A percentile compares a stretch with the other conserved stretches of the same genome.
phyloP scores from a whole-genome alignment of 805 yeast species.

The Zygoascus bituminiphila region DNA sequence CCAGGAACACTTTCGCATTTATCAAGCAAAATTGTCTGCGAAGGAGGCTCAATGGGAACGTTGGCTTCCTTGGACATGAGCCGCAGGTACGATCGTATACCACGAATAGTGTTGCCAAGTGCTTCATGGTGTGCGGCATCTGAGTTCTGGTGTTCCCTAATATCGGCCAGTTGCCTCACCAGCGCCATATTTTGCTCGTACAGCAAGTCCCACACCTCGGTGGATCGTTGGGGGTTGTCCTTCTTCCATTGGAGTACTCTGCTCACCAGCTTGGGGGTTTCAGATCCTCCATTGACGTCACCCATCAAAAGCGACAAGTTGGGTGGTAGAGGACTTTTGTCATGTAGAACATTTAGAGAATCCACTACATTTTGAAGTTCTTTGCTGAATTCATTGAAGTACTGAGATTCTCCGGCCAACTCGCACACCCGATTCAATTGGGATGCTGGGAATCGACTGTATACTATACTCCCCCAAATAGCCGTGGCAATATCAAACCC shows the following conservation, averaged over 20 bases:
- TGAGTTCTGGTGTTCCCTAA: conserved; percentile 21
- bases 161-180: conserved; percentile 38
- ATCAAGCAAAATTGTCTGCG: conserved; percentile 66
- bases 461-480: conserved; percentile 78
- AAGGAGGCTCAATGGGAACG: conserved; percentile 81
- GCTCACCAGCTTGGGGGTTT: conserved; percentile 83
- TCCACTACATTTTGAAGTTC: conserved; percentile 34
- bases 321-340: conserved; percentile 55
- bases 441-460: conserved; percentile 62
- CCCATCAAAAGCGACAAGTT: conserved; percentile 77
- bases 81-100: conserved; percentile 54
- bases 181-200: conserved; percentile 51
- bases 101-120: not conserved
- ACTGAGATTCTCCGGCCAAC: conserved; percentile 28
- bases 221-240: conserved; percentile 42
- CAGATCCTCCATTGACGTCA: conserved; percentile 86
- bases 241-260: conserved; percentile 66
- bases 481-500: conserved; percentile 98
- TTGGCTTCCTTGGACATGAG: conserved; percentile 55
- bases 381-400: conserved; percentile 10
- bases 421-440: conserved; percentile 26
- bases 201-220: conserved; percentile 44
- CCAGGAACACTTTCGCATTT: conserved; percentile 50
- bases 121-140: not conserved
- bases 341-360: conserved; percentile 50